Evolutionary conservation across 139 green algal genomes (phyloP).

Genomic region (Coccomyxa sp.): DNA sequence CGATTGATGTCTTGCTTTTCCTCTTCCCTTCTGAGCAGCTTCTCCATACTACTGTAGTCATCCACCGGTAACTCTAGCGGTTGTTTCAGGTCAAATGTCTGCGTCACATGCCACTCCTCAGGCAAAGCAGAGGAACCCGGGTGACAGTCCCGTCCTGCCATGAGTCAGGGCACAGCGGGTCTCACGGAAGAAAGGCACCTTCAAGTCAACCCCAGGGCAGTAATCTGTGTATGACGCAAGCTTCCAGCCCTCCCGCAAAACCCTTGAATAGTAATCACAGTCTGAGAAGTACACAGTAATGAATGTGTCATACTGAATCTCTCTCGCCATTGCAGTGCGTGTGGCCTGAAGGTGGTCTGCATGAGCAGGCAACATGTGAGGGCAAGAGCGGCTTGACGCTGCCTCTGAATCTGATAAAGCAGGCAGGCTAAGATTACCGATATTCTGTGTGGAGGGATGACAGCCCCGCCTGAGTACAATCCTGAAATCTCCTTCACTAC

Average conservation of each 20-base stretch:
- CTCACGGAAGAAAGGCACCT: no score
- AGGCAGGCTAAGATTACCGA: no score
- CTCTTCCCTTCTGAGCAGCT: background rate
- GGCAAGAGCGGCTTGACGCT: no score
- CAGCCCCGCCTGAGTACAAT: no score
- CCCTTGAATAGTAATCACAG: background rate
- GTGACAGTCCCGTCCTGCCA: no score
- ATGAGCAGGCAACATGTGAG: no score
- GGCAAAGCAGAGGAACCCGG: background rate
- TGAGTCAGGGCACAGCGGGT: no score
- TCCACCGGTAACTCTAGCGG: background rate
- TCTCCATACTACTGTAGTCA: background rate
- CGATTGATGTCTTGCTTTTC: background rate
- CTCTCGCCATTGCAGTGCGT: no score
- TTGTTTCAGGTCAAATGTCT: background rate
- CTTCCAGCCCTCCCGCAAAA: background rate
- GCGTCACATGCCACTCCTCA: background rate
- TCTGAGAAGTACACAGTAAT: background rate
- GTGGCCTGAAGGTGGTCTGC: no score
- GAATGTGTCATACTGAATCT: background rate
- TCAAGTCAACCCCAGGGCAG: background rate
- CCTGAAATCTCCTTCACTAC: no score
- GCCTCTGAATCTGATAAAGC: no score
- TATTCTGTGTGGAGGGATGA: no score
- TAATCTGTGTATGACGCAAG: background rate